Percentiles rank a stretch among this genome's conserved stretches.
Evolutionary conservation across 768 basidiomycete species (phyloP).

Genomic region (Tricholoma saponaceum): DNA sequence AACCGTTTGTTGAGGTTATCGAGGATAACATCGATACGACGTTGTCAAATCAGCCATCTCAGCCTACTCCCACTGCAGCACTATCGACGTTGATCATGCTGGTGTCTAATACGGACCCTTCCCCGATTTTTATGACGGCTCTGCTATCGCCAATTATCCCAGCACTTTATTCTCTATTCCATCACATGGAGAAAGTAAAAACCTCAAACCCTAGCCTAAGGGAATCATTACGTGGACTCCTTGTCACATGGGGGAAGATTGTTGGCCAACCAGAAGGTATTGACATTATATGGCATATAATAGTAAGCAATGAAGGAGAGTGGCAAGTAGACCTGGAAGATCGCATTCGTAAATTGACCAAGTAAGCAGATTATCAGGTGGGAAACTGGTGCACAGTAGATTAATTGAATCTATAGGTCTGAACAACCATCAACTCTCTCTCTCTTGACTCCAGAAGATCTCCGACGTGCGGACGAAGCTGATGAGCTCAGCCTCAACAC

Average conservation of each 20-base stretch:
- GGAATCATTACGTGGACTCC: slow-evolving; percentile 53
- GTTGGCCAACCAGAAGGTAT: slow-evolving; percentile 48
- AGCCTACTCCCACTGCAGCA: slow-evolving; percentile 32
- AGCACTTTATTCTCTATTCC: slow-evolving; percentile 60
- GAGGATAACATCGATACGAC: slow-evolving; percentile 1
- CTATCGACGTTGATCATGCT: slow-evolving; percentile 52
- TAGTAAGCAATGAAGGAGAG: slow-evolving; percentile 42
- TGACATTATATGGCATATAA: slow-evolving; percentile 54
- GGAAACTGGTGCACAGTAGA: neutral
- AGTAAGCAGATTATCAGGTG: slow-evolving; percentile 31
- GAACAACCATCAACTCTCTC: slow-evolving; percentile 26
- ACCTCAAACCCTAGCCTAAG: slow-evolving; percentile 62
- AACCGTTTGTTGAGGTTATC: slow-evolving; percentile 35
- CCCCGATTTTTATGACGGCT: slow-evolving; percentile 58
- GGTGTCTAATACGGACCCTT: slow-evolving; percentile 75
- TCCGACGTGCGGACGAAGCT: slow-evolving; percentile 32
- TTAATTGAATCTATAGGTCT: slow-evolving; percentile 15
- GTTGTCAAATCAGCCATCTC: neutral
- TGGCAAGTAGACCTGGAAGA: slow-evolving; percentile 61
- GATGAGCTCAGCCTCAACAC: slow-evolving; percentile 46
- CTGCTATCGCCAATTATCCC: slow-evolving; percentile 68
- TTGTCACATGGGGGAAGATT: slow-evolving; percentile 76
- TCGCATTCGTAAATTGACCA: slow-evolving; percentile 35
- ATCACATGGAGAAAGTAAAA: slow-evolving; percentile 48
- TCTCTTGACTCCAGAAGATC: slow-evolving; percentile 51